A percentile compares a stretch with the other conserved stretches of the same genome.
Conservation (phyloP, 1,284 basidiomycete genomes). For the Bjerkandera adusta region DNA sequence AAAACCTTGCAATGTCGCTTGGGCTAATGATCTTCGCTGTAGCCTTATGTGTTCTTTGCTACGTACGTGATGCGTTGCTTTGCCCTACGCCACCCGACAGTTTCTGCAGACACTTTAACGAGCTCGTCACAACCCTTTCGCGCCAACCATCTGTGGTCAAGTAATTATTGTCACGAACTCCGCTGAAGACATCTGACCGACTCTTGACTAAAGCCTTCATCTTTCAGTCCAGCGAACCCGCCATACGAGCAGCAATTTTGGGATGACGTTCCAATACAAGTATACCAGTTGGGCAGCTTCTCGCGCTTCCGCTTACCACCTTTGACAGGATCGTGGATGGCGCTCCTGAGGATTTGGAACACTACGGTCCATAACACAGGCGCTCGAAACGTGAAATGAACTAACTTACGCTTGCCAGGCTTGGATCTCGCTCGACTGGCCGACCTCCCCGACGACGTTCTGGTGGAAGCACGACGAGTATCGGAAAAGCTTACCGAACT, state of each 20-base stretch:
- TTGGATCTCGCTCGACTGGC: slow-evolving; percentile 83
- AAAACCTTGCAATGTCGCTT: not conserved
- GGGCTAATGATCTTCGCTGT: not conserved
- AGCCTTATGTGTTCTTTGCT: slow-evolving; percentile 88
- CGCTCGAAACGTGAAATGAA: not conserved
- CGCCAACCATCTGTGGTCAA: slow-evolving; percentile 72
- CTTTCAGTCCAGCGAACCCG: slow-evolving; percentile 70
- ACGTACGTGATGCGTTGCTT: slow-evolving; percentile 52
- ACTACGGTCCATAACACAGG: slow-evolving; percentile 53
- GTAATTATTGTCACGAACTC: slow-evolving; percentile 46
- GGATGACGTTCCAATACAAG: slow-evolving; percentile 82
- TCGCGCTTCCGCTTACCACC: too few species aligned
- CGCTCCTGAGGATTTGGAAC: slow-evolving; percentile 49
- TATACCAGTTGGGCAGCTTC: too few species aligned
- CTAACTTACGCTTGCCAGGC: slow-evolving; percentile 41
- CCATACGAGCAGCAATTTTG: slow-evolving; percentile 53
- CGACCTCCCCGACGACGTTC: slow-evolving; percentile 70
- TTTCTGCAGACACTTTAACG: slow-evolving; percentile 64
- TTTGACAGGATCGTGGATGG: slow-evolving; percentile 62
- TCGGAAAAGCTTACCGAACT: slow-evolving; percentile 58
- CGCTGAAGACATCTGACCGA: not conserved
- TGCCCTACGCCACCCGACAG: not conserved
- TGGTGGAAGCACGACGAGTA: slow-evolving; percentile 60
- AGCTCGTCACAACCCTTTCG: slow-evolving; percentile 68
- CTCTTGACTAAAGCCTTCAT: slow-evolving; percentile 62